These are phyloP conservation scores for Nicotiana paniculata DNA, from an alignment of 257 asterid genomes.

Conservation along the genomic window DNA sequence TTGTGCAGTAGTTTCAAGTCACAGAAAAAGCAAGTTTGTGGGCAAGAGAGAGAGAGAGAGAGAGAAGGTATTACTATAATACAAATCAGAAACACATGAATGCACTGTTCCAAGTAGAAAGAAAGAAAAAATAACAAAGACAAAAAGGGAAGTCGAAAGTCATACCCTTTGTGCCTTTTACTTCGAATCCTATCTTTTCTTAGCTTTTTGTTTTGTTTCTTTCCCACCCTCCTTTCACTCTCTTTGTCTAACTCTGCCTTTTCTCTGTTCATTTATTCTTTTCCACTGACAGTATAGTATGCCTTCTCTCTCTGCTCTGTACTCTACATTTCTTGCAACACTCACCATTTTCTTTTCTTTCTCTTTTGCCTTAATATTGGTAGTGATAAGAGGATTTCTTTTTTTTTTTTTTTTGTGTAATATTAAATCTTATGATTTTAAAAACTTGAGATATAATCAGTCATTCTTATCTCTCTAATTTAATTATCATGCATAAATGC, in stretches of 20 bases:
- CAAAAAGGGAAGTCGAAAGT: conserved; percentile 1
- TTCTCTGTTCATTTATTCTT: neutral
- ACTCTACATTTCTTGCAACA: neutral
- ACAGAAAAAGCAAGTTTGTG: too few species aligned
- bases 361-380: neutral
- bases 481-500: neutral
- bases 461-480: neutral
- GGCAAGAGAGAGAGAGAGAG: too few species aligned
- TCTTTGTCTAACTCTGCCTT: neutral
- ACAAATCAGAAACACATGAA: neutral
- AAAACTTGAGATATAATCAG: too few species aligned
- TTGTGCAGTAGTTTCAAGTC: too few species aligned
- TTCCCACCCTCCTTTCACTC: neutral
- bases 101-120: neutral
- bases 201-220: conserved; percentile 1
- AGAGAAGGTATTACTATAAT: too few species aligned
- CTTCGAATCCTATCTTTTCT: neutral
- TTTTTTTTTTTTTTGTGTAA: too few species aligned
- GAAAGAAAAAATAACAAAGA: neutral
- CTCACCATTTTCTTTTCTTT: neutral
- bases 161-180: neutral
- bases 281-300: neutral
- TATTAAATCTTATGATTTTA: too few species aligned
- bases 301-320: neutral
- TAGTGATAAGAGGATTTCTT: too few species aligned